Conservation (phyloP, 2,329 filamentous ascomycete species). For the Penicillium brevicompactum region DNA sequence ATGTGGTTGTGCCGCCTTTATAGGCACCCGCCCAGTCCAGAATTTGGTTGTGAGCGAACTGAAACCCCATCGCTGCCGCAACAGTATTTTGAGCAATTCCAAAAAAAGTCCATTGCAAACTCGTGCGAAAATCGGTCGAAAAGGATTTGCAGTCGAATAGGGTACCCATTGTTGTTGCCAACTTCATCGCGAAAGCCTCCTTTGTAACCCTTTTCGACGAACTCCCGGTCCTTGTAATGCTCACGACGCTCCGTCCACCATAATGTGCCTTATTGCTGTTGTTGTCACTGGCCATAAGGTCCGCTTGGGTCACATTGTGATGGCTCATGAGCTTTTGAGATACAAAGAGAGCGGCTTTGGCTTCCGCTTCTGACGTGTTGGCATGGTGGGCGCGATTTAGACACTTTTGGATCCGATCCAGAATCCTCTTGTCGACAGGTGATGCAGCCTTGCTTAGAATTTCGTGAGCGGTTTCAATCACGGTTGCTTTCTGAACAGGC, state of each 20-base stretch:
- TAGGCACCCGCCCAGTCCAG: constrained; percentile 17
- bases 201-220: not conserved
- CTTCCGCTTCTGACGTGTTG: constrained; percentile 21
- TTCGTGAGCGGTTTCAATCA: too few species aligned
- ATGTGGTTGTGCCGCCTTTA: constrained; percentile 12
- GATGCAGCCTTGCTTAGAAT: too few species aligned
- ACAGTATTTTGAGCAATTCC: constrained; percentile 10
- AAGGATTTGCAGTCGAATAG: constrained; percentile 14
- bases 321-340: constrained; percentile 17
- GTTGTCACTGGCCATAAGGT: constrained; percentile 10
- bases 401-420: constrained; percentile 26
- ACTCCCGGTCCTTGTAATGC: constrained; percentile 1
- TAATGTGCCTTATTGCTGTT: constrained; percentile 3
- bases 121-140: not conserved
- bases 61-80: constrained; percentile 9
- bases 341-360: constrained; percentile 20
- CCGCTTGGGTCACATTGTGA: constrained; percentile 14
- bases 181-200: constrained; percentile 7
- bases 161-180: constrained; percentile 9
- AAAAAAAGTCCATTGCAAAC: constrained; percentile 4
- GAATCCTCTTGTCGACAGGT: constrained; percentile 4
- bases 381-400: constrained; percentile 19
- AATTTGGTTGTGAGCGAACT: constrained; percentile 19
- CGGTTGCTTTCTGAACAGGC: too few species aligned
- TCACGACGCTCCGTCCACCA: constrained; percentile 8